Percentiles rank a stretch among this genome's conserved stretches.
phyloP scores from a whole-genome alignment of 2,329 filamentous ascomycete species.

The Septoria petroselini region DNA sequence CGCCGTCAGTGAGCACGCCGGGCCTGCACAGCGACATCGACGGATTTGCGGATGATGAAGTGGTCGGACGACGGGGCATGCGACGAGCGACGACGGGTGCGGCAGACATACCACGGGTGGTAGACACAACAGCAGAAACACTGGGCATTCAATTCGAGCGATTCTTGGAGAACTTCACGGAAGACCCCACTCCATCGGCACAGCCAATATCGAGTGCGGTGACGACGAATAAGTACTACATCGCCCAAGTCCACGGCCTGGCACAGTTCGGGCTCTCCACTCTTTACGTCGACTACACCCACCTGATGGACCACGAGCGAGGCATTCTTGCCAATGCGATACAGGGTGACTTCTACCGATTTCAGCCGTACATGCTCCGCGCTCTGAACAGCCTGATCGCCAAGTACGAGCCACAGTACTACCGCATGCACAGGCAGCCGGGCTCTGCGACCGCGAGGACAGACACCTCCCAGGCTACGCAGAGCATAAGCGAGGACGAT shows the following conservation, averaged over 20 bases:
- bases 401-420: constrained; percentile 92
- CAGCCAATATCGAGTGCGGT: constrained; percentile 66
- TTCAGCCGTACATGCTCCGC: constrained; percentile 83
- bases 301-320: constrained; percentile 73
- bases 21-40: constrained; percentile 56
- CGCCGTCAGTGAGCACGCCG: constrained; percentile 51
- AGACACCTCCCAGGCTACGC: constrained; percentile 57
- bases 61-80: constrained; percentile 55
- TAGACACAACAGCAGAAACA: constrained; percentile 71
- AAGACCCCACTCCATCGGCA: constrained; percentile 63
- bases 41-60: constrained; percentile 60
- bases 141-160: constrained; percentile 74
- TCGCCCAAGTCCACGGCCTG: constrained; percentile 78
- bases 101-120: constrained; percentile 64
- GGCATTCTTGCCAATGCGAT: constrained; percentile 82
- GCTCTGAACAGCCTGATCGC: constrained; percentile 90
- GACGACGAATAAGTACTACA: constrained; percentile 77
- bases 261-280: constrained; percentile 73
- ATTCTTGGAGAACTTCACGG: constrained; percentile 73
- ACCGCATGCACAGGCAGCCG: constrained; percentile 84
- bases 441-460: constrained; percentile 66
- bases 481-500: constrained; percentile 59
- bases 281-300: constrained; percentile 82
- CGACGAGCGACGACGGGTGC: constrained; percentile 47
- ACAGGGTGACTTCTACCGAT: constrained; percentile 88